These are phyloP conservation scores for Macrophomina tecta DNA, from an alignment of 2,329 filamentous ascomycete genomes.

Conservation along the genomic window DNA sequence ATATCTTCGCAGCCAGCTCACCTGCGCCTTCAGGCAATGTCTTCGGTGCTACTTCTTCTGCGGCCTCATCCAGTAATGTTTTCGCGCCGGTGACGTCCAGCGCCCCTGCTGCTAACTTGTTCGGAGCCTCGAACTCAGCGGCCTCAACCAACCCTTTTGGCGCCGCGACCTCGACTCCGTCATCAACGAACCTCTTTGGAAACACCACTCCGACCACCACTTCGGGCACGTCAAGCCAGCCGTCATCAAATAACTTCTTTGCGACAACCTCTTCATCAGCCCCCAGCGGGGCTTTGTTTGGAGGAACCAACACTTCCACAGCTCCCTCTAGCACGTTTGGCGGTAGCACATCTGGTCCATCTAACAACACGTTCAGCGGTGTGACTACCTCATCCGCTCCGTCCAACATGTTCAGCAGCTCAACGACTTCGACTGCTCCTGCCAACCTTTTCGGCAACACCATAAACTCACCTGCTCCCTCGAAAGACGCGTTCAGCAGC, in stretches of 20 bases:
- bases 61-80: background rate
- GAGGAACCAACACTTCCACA: background rate
- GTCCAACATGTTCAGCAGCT: background rate
- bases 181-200: slow-evolving; percentile 12
- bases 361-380: background rate
- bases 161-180: background rate
- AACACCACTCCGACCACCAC: background rate
- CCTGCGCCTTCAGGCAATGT: slow-evolving; percentile 8
- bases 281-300: slow-evolving; percentile 1
- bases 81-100: background rate
- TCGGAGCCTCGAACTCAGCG: background rate
- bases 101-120: background rate
- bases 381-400: background rate
- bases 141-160: background rate
- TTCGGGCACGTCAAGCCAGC: background rate
- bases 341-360: slow-evolving; percentile 3
- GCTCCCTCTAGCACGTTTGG: slow-evolving; percentile 5
- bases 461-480: slow-evolving; percentile 1
- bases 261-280: background rate
- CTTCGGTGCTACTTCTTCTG: slow-evolving; percentile 11
- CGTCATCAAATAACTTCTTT: background rate
- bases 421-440: slow-evolving; percentile 10
- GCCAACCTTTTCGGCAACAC: slow-evolving; percentile 16
- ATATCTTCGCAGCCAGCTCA: slow-evolving; percentile 5
- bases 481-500: background rate